Percentiles rank a stretch among this genome's conserved stretches.
These are phyloP conservation scores for Podila verticillata DNA, from an alignment of 192 early-diverging fungal species.

Conservation along the genomic window DNA sequence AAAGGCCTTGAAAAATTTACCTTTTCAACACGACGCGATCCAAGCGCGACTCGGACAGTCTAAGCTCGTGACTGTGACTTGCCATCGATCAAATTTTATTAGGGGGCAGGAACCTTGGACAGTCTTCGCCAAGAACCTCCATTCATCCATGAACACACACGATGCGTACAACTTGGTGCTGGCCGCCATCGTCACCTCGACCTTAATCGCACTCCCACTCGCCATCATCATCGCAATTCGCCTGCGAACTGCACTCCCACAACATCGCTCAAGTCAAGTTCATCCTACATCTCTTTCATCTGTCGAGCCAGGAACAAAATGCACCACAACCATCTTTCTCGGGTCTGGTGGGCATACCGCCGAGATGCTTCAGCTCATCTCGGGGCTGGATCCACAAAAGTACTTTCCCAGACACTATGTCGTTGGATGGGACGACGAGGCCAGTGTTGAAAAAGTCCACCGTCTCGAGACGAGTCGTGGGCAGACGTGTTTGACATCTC, in stretches of 20 bases:
- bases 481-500: conserved; percentile 12
- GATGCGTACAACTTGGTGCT: conserved; percentile 19
- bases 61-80: too few species aligned
- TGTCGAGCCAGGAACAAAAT: background rate
- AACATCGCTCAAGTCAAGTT: conserved; percentile 50
- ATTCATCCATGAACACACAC: conserved; percentile 3
- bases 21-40: too few species aligned
- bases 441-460: conserved; percentile 65
- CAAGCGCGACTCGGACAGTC: too few species aligned
- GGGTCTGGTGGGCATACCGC: conserved; percentile 88
- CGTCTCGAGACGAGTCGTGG: conserved; percentile 53
- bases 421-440: conserved; percentile 71
- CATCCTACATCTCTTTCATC: background rate
- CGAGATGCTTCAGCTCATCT: conserved; percentile 86
- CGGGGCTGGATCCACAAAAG: conserved; percentile 61
- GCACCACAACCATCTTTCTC: conserved; percentile 23
- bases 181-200: conserved; percentile 12
- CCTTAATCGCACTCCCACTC: conserved; percentile 9
- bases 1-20: too few species aligned
- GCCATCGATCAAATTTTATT: too few species aligned
- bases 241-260: conserved; percentile 42
- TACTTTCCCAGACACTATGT: conserved; percentile 80
- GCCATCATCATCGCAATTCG: conserved; percentile 8
- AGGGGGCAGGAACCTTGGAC: too few species aligned
- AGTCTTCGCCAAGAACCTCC: too few species aligned